Evolutionary conservation across 805 yeast species (phyloP), one percentile per base, ranked within the genome.

Genomic region (Candida lessepsii): DNA sequence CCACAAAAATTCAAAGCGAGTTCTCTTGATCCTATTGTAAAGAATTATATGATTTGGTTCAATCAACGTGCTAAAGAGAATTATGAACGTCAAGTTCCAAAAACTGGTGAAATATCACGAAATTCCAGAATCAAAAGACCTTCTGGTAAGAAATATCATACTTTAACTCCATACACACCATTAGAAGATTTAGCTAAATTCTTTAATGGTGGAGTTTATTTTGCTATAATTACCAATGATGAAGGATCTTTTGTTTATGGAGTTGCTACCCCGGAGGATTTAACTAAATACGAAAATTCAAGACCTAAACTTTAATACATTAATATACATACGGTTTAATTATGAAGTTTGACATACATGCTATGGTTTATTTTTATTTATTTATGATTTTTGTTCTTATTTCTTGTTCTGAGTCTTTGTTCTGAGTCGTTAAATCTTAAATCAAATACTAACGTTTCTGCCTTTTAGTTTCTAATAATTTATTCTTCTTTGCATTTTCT

Each of bases 141-240:
- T 2, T 19, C 36, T 9, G 56, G 56, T n/a, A 61, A 67, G 44
- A 55, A 57, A 35, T 77, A 65, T 50, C 51, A 55, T 32, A 66
- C 70, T 18, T 65, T 78, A 46, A 77, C 82, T 5, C 82, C 82
- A 0, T 59, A 65, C 45, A 71, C 80, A 3, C 76, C 81, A 9
- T 62, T 78, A 47, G 83, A 78, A 49, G 67, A 70, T 1, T 67
- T 78, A 47, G 78, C 77, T 15, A 51, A 46, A 25, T 78, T 78
- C 47, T 77, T 78, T 54, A 68, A 63, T 40, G 42, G 56, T 15
- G 80, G 76, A 13, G 61, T 70, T 44, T 75, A 67, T 46, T 75
- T 78, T 51, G 83, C 82, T 3, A 76, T 77, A n/a, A 62, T 78
- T 35, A 76, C 83, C 31, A 80, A 77, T 46, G 69, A 57, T 18